phyloP scores from a whole-genome alignment of 495 filamentous ascomycete genomes.

The Jackrogersella multiformis region DNA sequence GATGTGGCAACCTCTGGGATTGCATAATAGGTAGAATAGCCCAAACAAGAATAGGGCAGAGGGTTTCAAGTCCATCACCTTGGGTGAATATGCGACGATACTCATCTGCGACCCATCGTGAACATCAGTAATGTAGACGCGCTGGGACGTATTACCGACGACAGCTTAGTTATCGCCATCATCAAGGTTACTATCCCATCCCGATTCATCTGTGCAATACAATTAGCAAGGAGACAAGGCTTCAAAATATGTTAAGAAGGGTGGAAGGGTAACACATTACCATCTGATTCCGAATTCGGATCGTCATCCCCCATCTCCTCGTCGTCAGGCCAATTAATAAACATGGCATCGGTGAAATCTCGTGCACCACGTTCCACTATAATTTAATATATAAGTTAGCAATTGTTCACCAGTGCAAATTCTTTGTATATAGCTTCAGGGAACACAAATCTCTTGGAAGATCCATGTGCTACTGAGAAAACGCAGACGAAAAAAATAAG shows the following conservation, averaged over 20 bases:
- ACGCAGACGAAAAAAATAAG: not conserved
- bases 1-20: not conserved
- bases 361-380: slow-evolving; percentile 14
- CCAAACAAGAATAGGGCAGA: no score
- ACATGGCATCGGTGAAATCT: slow-evolving; percentile 14
- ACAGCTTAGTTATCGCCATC: not conserved
- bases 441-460: not conserved
- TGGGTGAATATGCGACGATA: no score
- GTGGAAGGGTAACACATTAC: not conserved
- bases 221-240: not conserved
- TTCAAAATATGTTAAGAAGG: no score
- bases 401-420: not conserved
- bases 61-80: no score
- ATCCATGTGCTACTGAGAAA: not conserved
- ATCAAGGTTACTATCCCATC: not conserved
- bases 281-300: not conserved
- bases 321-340: slow-evolving; percentile 8
- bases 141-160: not conserved
- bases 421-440: not conserved
- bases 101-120: no score
- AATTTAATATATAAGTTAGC: slow-evolving; percentile 8
- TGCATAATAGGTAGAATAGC: no score
- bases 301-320: not conserved
- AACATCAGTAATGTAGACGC: no score
- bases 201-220: not conserved